Evolutionary conservation across 176 grass and related monocot genomes (phyloP).

Genomic region (Cenchrus americanus): DNA sequence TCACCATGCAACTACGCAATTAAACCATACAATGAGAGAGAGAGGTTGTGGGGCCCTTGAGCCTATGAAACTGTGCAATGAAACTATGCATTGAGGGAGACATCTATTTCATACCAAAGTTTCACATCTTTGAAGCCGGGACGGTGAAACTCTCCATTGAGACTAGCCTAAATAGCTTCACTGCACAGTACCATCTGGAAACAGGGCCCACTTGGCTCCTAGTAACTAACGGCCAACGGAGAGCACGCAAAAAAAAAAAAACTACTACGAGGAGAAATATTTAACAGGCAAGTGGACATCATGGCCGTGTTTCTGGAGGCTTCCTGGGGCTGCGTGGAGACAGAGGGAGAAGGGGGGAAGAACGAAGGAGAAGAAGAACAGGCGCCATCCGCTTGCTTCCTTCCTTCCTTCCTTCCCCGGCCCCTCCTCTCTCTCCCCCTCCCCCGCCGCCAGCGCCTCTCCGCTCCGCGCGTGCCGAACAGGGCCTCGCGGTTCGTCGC

Average conservation of each 20-base stretch:
- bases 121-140: too few relatives aligned
- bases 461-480: not conserved
- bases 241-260: conserved; percentile 28
- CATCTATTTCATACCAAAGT: too few relatives aligned
- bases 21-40: too few relatives aligned
- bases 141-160: too few relatives aligned
- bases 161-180: too few relatives aligned
- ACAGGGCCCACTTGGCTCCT: not conserved
- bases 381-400: conserved; percentile 21
- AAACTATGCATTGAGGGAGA: too few relatives aligned
- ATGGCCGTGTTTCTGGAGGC: conserved; percentile 77
- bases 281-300: conserved; percentile 46
- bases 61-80: too few relatives aligned
- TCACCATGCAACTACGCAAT: too few relatives aligned
- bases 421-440: not conserved
- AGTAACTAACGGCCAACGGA: not conserved
- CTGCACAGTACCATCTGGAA: not conserved
- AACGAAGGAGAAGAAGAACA: conserved; percentile 13
- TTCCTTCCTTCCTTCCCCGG: too few relatives aligned
- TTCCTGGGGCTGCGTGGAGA: conserved; percentile 54
- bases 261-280: conserved; percentile 22
- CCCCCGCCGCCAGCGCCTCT: conserved; percentile 10
- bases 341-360: not conserved
- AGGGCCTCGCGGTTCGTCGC: not conserved
- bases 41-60: too few relatives aligned